Evolutionary conservation across 495 filamentous ascomycete species (phyloP).

Genomic region (Copromyces sp.): DNA sequence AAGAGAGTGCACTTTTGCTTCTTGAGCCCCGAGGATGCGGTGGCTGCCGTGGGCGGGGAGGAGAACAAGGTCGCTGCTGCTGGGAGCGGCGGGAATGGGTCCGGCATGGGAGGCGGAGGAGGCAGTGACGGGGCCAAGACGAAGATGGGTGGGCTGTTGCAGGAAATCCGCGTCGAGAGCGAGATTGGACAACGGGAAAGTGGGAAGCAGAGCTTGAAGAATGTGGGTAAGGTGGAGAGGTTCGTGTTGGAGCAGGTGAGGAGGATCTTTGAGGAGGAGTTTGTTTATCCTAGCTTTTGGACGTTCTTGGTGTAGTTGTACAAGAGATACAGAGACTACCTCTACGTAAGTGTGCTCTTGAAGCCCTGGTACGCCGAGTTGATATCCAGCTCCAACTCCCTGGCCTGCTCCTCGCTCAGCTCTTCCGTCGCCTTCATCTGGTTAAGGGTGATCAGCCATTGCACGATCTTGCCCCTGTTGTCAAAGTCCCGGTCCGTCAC

Average conservation of each 20-base stretch:
- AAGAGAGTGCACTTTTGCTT: constrained; percentile 86
- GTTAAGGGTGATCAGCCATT: constrained; percentile 95
- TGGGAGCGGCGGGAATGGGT: constrained; percentile 15
- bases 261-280: constrained; percentile 94
- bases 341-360: constrained; percentile 44
- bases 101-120: not conserved
- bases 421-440: constrained; percentile 95
- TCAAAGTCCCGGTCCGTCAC: constrained; percentile 92
- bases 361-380: constrained; percentile 88
- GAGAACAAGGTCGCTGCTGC: constrained; percentile 27
- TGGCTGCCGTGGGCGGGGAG: constrained; percentile 50
- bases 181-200: constrained; percentile 89
- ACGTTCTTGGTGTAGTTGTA: constrained; percentile 69
- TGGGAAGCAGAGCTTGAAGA: constrained; percentile 89
- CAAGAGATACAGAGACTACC: not conserved
- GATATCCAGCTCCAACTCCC: constrained; percentile 82
- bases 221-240: constrained; percentile 95
- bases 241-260: constrained; percentile 96
- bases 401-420: constrained; percentile 72
- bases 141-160: constrained; percentile 62
- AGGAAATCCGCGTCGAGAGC: constrained; percentile 91
- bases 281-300: constrained; percentile 97
- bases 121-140: not conserved
- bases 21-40: constrained; percentile 74
- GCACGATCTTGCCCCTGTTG: constrained; percentile 88